Evolutionary conservation across 805 yeast species (phyloP), one percentile per base, ranked within the genome.

Genomic region (Ogataea degrootiae): DNA sequence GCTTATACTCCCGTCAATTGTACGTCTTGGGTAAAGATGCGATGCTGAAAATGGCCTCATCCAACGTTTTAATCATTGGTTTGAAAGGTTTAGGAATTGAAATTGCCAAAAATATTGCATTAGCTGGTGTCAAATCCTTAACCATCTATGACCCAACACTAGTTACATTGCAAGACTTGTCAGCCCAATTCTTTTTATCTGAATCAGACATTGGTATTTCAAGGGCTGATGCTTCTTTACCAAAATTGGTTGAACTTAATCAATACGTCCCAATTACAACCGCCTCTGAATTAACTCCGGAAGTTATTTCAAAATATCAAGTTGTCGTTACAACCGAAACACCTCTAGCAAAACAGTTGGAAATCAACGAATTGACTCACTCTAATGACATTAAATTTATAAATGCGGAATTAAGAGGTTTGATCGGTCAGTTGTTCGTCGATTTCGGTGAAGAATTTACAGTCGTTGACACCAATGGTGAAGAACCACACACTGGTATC

Each of bases 1-100:
- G 95, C 49, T 77, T 94, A 57, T 94, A 94, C 76, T 91, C 98
- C 37, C 88, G 99, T 67, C 99, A 94, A 72, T 79, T 94, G 68
- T 89, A 92, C 60, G 99, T 94, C 44, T 71, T 94, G 55, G 99
- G 99, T 52, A 90, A 88, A 60, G 99, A 94, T 56, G 99, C 99
- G 44, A 94, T 94, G 99, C 74, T 91, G 59, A 87, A 89, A 67
- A 87, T 94, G 97, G 96, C 91, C 60, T 76, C 80, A 55, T 90
- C 98, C 23, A 89, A 87, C 59, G 97, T 94, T n/a, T 77, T 94
- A 43, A 76, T 94, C 42, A 80, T 91, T 53, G 99, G 99, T 4
- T 72, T 92, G 47, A 84, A 82, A 63, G 99, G 99, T 42, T 73
- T 94, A 42, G 99, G 99, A 61, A 78, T 88, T 39, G 99, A 94